Evolutionary conservation across 495 filamentous ascomycete species (phyloP).

Genomic region (Alectoria sarmentosa): DNA sequence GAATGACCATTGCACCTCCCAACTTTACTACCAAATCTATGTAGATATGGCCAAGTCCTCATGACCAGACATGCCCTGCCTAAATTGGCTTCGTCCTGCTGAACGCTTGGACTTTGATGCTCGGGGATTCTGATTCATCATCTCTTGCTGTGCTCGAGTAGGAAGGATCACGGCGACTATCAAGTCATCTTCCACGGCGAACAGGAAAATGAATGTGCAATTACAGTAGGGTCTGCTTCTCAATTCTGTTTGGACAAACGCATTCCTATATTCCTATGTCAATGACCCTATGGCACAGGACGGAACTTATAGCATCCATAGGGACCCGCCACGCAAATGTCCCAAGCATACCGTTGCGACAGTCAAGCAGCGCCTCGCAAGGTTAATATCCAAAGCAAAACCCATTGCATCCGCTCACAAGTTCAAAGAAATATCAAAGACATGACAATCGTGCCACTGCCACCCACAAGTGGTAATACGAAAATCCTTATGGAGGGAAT

Average conservation of each 20-base stretch:
- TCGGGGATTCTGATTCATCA: not conserved
- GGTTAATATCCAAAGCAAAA: not conserved
- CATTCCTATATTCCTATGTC: not conserved
- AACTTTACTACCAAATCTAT: too few species aligned
- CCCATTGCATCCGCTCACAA: not conserved
- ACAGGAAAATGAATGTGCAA: too few species aligned
- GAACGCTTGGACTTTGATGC: too few species aligned
- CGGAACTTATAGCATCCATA: not conserved
- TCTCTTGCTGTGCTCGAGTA: not conserved
- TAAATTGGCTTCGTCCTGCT: not conserved
- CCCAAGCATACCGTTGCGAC: not conserved
- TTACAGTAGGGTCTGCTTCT: not conserved
- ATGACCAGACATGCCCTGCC: not conserved
- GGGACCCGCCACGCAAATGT: not conserved
- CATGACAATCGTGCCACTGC: conserved; percentile 15
- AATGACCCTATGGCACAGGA: not conserved
- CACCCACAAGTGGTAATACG: not conserved
- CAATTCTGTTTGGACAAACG: not conserved
- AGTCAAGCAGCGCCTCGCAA: not conserved
- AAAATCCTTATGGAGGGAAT: not conserved
- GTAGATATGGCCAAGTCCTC: too few species aligned
- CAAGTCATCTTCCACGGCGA: not conserved
- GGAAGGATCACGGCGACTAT: too few species aligned
- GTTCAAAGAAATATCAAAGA: conserved; percentile 4
- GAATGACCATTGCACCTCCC: too few species aligned